Conservation (phyloP, 352 stramenopile genomes). For the Pythium vanterpoolii region DNA sequence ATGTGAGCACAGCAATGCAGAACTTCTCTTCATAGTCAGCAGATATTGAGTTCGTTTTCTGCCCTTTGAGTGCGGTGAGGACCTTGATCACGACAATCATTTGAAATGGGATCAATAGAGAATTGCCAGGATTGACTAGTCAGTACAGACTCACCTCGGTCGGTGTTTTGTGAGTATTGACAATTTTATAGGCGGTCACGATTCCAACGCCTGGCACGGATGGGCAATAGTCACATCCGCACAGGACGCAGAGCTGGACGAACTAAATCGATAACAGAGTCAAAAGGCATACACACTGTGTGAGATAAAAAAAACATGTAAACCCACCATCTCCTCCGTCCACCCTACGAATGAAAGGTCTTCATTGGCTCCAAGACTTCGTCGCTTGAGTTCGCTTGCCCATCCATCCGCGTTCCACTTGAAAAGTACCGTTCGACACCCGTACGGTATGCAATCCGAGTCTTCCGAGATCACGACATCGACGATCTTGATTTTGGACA, state of each 20-base stretch:
- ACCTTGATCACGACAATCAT: constrained; percentile 31
- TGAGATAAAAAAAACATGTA: not conserved
- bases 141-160: constrained; percentile 31
- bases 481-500: constrained; percentile 83
- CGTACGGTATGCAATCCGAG: constrained; percentile 94
- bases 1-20: constrained; percentile 76
- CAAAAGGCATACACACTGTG: constrained; percentile 1
- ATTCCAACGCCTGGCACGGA: constrained; percentile 74
- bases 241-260: constrained; percentile 80
- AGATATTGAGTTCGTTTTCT: constrained; percentile 40
- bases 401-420: constrained; percentile 90
- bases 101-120: not conserved
- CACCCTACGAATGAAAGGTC: constrained; percentile 79
- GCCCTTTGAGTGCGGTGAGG: constrained; percentile 42
- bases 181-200: constrained; percentile 76
- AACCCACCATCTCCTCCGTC: constrained; percentile 81
- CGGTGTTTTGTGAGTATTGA: constrained; percentile 48
- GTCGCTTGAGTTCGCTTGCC: constrained; percentile 84
- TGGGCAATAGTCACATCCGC: constrained; percentile 88
- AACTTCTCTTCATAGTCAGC: constrained; percentile 44
- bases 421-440: constrained; percentile 89
- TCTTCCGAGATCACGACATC: constrained; percentile 97
- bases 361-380: constrained; percentile 78
- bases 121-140: not conserved
- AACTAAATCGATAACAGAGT: constrained; percentile 36